Evolutionary conservation across 1,284 basidiomycete species (phyloP).

Genomic region (Ceratobasidium sp.): DNA sequence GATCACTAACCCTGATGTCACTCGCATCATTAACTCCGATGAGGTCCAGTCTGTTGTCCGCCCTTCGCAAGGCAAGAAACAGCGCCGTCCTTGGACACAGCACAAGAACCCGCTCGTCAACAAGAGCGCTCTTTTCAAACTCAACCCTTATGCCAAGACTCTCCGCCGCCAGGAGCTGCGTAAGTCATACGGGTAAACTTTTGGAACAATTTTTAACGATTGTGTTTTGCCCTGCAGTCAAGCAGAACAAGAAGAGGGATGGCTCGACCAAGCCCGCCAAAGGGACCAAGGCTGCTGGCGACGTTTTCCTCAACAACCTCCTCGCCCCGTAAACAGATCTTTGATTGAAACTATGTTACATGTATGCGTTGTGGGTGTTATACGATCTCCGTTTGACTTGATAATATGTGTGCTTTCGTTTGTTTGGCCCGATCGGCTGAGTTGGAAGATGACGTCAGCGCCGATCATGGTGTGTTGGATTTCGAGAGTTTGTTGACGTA

Average conservation of each 20-base stretch:
- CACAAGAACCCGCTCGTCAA: slow-evolving; percentile 99
- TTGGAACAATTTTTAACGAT: slow-evolving; percentile 15
- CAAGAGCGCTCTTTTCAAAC: slow-evolving; percentile 96
- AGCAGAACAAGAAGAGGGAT: slow-evolving; percentile 84
- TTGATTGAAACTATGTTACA: slow-evolving; percentile 16
- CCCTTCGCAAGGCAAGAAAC: slow-evolving; percentile 81
- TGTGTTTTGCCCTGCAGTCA: slow-evolving; percentile 53
- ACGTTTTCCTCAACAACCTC: slow-evolving; percentile 89
- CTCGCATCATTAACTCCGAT: slow-evolving; percentile 97
- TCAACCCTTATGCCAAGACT: slow-evolving; percentile 99
- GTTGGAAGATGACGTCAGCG: background rate
- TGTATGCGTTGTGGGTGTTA: slow-evolving; percentile 45
- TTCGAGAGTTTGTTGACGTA: background rate
- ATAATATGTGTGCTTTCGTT: background rate
- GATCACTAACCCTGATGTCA: slow-evolving; percentile 97
- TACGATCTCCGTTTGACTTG: slow-evolving; percentile 30
- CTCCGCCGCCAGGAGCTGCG: slow-evolving; percentile 88
- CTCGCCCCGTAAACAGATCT: slow-evolving; percentile 77
- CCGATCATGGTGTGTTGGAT: background rate
- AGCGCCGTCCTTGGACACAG: slow-evolving; percentile 97
- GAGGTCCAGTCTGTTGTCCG: slow-evolving; percentile 97
- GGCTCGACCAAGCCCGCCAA: slow-evolving; percentile 75
- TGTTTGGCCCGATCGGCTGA: background rate
- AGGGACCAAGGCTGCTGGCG: slow-evolving; percentile 75
- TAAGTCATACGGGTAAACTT: slow-evolving; percentile 61